Base-by-base conservation (phyloP, 148 eudicot species). In the Simmondsia chinensis region DNA sequence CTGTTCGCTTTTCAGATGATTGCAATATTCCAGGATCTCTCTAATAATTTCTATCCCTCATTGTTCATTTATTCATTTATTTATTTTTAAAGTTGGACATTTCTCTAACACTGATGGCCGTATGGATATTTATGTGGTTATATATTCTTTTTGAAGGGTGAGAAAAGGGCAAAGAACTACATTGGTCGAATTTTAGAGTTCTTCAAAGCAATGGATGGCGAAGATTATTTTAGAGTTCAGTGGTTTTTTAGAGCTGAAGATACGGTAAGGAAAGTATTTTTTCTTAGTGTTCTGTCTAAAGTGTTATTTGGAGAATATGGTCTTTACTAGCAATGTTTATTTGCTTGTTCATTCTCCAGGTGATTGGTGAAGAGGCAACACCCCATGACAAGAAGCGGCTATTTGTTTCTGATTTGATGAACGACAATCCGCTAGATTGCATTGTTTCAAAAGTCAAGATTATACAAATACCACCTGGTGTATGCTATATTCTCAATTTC, bases 181-280 rank as follows among this genome's bases (percentile, higher is more conserved):
- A 46, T 67, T 31, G 72, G 72, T 24, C 50, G 47, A 56, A 67
- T 67, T 46, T n/a, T 67, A 13, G 72, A 67, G 54, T 60, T 67
- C 50, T 67, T 67, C 35, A 60, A 39, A 54, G 55, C 72, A 26
- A 26, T 50, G 54, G 61, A 60, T 16, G 62, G 56, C 28, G 53
- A 60, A 56, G 72, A 60, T 55, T 67, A 67, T 46, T 54, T 67
- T 49, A 64, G 72, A 33, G 66, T 67, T 20, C 66, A 67, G 37
- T 67, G 72, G 72, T 67, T 67, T 40, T 67, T 47, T 24, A 54
- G 72, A 40, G 66, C 72, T 30, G 53, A 55, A 54, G 72, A 67
- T 50, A 67, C 72, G 30, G 72, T 67, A 40, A 60, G 56, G 44
- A 52, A 14, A 35, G 2, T 9, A 30, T 7, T 21, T n/a, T 46